Evolutionary conservation across 345 rosid genomes (phyloP).

Genomic region (Hibiscus mutabilis): DNA sequence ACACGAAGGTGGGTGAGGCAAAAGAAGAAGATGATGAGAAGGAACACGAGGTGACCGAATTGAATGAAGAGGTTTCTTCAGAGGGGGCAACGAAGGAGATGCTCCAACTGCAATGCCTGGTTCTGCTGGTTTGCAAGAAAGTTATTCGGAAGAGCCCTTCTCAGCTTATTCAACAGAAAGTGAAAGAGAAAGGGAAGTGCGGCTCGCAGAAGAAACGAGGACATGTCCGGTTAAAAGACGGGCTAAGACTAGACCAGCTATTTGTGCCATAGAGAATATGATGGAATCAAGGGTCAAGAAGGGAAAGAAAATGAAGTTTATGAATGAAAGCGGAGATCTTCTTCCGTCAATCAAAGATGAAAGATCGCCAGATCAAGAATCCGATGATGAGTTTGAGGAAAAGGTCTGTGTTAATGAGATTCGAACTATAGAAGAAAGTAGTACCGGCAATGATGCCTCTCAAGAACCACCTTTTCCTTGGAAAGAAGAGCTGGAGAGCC

Average conservation of each 20-base stretch:
- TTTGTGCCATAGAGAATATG: constrained; percentile 54
- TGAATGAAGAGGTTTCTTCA: constrained; percentile 18
- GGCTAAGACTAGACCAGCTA: constrained; percentile 60
- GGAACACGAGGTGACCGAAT: constrained; percentile 25
- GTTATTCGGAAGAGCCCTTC: constrained; percentile 7
- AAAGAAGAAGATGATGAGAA: constrained; percentile 23
- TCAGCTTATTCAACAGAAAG: constrained; percentile 18
- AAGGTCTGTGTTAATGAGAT: constrained; percentile 29
- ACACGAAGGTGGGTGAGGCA: constrained; percentile 21
- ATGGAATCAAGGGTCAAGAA: constrained; percentile 66
- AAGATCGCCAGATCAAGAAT: constrained; percentile 25
- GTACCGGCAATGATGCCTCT: constrained; percentile 19
- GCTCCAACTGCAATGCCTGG: neutral
- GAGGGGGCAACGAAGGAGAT: constrained; percentile 12
- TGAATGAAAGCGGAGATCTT: constrained; percentile 22
- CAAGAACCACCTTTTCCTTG: constrained; percentile 48
- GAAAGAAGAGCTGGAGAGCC: constrained; percentile 79
- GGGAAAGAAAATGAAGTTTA: constrained; percentile 19
- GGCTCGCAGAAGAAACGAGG: constrained; percentile 35
- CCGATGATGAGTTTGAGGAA: constrained; percentile 32
- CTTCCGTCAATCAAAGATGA: constrained; percentile 33
- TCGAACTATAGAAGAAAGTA: constrained; percentile 24
- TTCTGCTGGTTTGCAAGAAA: constrained; percentile 13
- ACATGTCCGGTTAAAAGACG: constrained; percentile 34
- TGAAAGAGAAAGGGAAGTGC: constrained; percentile 27